These are phyloP conservation scores for Mucor velutinosus DNA, from an alignment of 371 early-diverging fungal species.

Conservation along the genomic window DNA sequence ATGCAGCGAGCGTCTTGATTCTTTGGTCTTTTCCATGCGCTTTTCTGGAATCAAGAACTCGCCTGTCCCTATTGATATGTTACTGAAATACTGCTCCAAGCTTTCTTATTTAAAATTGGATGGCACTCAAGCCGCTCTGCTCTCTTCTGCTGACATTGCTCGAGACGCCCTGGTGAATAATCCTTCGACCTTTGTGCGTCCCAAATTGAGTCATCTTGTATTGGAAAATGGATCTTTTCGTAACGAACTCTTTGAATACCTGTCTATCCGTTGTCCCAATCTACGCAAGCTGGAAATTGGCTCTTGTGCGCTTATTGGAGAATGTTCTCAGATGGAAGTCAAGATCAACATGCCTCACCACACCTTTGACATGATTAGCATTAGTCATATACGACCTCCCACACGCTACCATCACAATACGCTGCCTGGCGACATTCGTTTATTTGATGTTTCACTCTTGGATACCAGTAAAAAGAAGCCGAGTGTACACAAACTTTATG, in stretches of 20 bases:
- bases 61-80: slow-evolving; percentile 7
- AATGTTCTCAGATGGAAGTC: slow-evolving; percentile 4
- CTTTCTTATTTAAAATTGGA: slow-evolving; percentile 11
- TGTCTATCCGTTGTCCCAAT: slow-evolving; percentile 1
- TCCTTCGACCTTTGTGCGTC: not conserved
- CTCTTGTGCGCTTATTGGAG: slow-evolving; percentile 9
- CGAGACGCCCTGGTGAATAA: not conserved
- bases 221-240: slow-evolving; percentile 19
- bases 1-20: slow-evolving; percentile 8
- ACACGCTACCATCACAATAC: not conserved
- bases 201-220: not conserved
- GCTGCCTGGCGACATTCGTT: not conserved
- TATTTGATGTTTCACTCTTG: not conserved
- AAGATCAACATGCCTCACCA: slow-evolving; percentile 20
- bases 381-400: slow-evolving; percentile 4
- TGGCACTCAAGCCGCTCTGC: not conserved
- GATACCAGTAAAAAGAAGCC: not conserved
- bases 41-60: slow-evolving; percentile 21
- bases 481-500: not conserved
- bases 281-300: slow-evolving; percentile 1
- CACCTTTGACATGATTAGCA: slow-evolving; percentile 2
- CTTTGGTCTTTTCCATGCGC: slow-evolving; percentile 18
- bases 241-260: slow-evolving; percentile 11
- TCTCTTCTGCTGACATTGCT: not conserved
- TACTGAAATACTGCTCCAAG: slow-evolving; percentile 1